Evolutionary conservation across 2,329 filamentous ascomycete genomes (phyloP), one percentile per base, ranked within the genome.

Genomic region (Cladosporium sphaerospermum): DNA sequence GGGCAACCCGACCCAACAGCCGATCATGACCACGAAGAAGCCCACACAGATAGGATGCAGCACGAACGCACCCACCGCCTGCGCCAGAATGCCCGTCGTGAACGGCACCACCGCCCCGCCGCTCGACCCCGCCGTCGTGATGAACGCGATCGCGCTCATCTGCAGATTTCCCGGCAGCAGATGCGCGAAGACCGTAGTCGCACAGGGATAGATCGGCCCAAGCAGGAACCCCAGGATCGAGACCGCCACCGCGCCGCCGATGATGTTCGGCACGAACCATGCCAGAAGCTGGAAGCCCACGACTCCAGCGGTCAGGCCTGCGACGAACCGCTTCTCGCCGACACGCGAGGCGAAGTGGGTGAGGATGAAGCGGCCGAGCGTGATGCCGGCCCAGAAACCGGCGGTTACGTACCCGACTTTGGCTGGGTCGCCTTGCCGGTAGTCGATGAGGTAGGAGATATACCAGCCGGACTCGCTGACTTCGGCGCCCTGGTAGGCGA

Each of bases 401-500:
- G 87, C 77, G 1, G 86, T 89, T 18, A 93, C 86, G 67, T 93
- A 93, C 34, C 89, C 89, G 14, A 93, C 86, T 3, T 78, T 75
- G 0, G 78, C 75, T 6, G 87, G 86, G 60, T 86, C 77, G 11
- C 87, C 88, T 53, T 82, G 74, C 36, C 88, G 83, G 57, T 83
- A 80, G 46, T 79, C 78, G 68, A 93, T 89, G 37, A 95, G 74
- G 72, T 91, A 95, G 2, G 86, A 89, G 57, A 92, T 89, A 45
- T 92, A 85, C 89, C 89, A 95, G 50, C 89, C 88, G 0, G 85
- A 88, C 58, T 92, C 88, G 11, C 84, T 84, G 13, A 95, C 88
- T 69, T 95, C 89, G 34, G 86, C 85, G 33, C 88, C 89, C 69
- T 93, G 88, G 68, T 95, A 95, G 23, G 84, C 82, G 67, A 95